These are phyloP conservation scores for Akanthomyces lecanii DNA, from an alignment of 2,329 filamentous ascomycete species.

Conservation along the genomic window DNA sequence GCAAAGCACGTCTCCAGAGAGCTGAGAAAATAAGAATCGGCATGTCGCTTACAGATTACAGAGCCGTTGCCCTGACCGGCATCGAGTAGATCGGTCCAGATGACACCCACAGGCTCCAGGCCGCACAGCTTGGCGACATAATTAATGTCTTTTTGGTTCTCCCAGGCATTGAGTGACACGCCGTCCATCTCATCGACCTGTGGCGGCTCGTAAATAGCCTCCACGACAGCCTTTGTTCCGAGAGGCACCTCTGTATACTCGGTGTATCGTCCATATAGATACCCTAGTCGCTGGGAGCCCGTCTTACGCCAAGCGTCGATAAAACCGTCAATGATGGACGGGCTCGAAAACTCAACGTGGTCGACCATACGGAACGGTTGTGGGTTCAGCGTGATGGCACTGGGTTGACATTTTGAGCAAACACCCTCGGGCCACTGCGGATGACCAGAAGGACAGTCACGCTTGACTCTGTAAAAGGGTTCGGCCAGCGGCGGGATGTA, in stretches of 20 bases:
- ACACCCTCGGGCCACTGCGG: constrained; percentile 93
- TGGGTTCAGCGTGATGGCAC: constrained; percentile 90
- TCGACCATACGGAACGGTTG: constrained; percentile 96
- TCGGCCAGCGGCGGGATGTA: constrained; percentile 95
- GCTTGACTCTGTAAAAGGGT: constrained; percentile 85
- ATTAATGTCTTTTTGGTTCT: constrained; percentile 77
- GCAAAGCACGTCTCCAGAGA: constrained; percentile 91
- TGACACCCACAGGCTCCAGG: constrained; percentile 82
- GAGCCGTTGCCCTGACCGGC: constrained; percentile 75
- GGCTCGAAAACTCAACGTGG: constrained; percentile 91
- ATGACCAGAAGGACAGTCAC: constrained; percentile 88
- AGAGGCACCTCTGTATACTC: constrained; percentile 91
- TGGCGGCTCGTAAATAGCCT: constrained; percentile 95
- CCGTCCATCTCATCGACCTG: constrained; percentile 87
- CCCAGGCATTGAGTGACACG: constrained; percentile 78
- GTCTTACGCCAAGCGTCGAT: constrained; percentile 89
- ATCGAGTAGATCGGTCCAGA: constrained; percentile 90
- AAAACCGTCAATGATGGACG: constrained; percentile 80
- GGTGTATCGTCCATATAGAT: constrained; percentile 84
- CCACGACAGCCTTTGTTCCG: constrained; percentile 90
- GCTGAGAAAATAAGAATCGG: constrained; percentile 90
- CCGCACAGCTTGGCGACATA: constrained; percentile 78
- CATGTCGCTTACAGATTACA: constrained; percentile 91
- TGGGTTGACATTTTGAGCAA: constrained; percentile 96
- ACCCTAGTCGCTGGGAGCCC: constrained; percentile 79